Base-by-base conservation (phyloP, 2,329 filamentous ascomycete genomes). In the Alternaria alternata region DNA sequence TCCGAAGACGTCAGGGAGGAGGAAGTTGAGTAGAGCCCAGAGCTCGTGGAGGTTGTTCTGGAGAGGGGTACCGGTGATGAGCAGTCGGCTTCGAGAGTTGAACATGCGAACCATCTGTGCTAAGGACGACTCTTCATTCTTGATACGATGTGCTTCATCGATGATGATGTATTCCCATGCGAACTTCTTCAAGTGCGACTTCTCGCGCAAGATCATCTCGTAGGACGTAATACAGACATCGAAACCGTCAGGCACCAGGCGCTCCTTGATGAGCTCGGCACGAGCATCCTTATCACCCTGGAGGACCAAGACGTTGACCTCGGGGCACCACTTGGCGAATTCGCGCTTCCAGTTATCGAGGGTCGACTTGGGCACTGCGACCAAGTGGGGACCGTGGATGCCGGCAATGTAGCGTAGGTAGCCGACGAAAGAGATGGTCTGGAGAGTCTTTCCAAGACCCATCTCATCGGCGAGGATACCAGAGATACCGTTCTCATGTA, bases 111-210 rank as follows among this genome's bases (percentile, higher is more conserved):
- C 97, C 68, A 98, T 96, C 75, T 98, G 94, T 3, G 95, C 94
- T 3, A 99, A 85, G 0, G 95, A 97, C 0, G 95, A 99, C 78
- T 98, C 93, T 77, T 99, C 95, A 80, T 99, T 99, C 84, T 99
- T 99, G 86, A 99, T 99, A 62, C 95, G 93, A 79, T 99, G 95
- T 2, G 95, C 90, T 75, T 99, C 95, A 73, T 99, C 95, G 66
- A 99, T 97, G 69, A 99, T 97, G 79, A 99, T 99, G 80, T 99
- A 99, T 78, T 99, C 94, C 95, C 95, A 99, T 0, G 95, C 94
- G 78, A 99, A 96, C 79, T 98, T 98, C 82, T 95, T 97, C 68
- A 99, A 80, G 69, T 97, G 93, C 1, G 91, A 85, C 82, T 99
- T 98, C 77, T 99, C 95, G 59, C 95, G 89, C 12, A 99, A 85